Evolutionary conservation across 768 basidiomycete species (phyloP), one percentile per base, ranked within the genome.

Genomic region (Leccinum rimulosum): DNA sequence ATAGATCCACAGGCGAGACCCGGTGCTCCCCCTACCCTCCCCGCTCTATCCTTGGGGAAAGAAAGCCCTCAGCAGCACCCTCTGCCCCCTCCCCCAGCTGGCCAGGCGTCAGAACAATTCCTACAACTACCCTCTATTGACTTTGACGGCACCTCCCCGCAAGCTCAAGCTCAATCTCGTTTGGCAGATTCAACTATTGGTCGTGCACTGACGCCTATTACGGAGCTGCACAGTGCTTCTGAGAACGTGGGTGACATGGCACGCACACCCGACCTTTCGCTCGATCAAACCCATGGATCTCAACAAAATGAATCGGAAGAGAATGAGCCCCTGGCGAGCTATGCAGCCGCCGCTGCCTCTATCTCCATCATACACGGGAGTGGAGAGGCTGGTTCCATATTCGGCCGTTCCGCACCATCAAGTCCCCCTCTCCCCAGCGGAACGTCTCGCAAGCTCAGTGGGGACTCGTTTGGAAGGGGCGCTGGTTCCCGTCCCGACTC

Each of bases 151-250:
- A 56, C 64, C 61, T 50, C 64, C 52, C 45, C 56, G 35, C 62
- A 57, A 48, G 30, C 54, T 56, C 66, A 59, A 54, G 19, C 45
- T 30, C 55, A 50, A 36, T 50, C 60, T 36, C 70, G 66, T 57
- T n/a, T 52, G 7, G 27, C 38, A 11, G 76, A 74, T 36, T 56
- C 63, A 27, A 59, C 45, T n/a, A 12, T 59, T 8, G 64, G 64
- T 14, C 75, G 79, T 31, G 62, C 76, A 6, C 70, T 90, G 58
- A 83, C 89, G 3, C 88, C 89, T 8, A 91, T 91, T 60, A 85
- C 84, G 3, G 90, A 92, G 68, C 65, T 72, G 15, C 77, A 74
- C 63, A 67, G 64, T 47, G 64, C 69, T 7, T 66, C 58, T 3
- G 72, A 76, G 38, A 76, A 75, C 4, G 5, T 38, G 49, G 47